Base-by-base conservation (phyloP, 192 early-diverging fungal species). In the Rhizophagus prolifer region DNA sequence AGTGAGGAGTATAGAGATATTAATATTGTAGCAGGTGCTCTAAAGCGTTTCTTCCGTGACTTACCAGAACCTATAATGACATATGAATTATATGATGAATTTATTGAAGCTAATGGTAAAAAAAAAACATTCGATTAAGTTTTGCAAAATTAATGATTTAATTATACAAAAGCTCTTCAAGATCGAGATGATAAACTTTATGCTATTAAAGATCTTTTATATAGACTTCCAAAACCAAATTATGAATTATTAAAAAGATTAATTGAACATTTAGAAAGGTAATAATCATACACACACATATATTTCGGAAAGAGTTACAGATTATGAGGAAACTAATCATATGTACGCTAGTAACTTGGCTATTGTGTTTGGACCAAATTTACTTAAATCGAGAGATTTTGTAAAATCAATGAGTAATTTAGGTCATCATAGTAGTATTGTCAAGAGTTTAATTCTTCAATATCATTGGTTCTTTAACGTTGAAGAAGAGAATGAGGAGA, bases 351-450 rank as follows among this genome's bases (percentile, higher is more conserved):
- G 87, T 30, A 98, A 98, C 75, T 87, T 98, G 65, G 91, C 94
- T 0, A 95, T 98, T 79, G 93, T 98, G n/a, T 98, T 96, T 92
- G 95, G 95, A 1, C 97, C 97, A 1, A 96, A 94, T 19, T 81
- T 98, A 66, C 80, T 98, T 34, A 88, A 89, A 21, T 83, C 81
- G 8, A 89, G 88, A 3, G 87, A 87, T 72, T 90, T 90, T 70
- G 81, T 86, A 62, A 82, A 81, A 9, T 85, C 90, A 16, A 94
- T 94, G 91, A 86, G 90, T 38, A 92, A 94, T 74, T 70, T 94
- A 30, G 91, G 91, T 16, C 88, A 92, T 74, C 90, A 91, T 23
- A 91, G 89, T 75, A 90, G 85, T 72, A 89, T 92, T 31, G 87
- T 92, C 80, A 90, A 90, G 72, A 89, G 91, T 78, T 78, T 94